These are phyloP conservation scores for Plasmodium vinckei DNA, from an alignment of 169 alveolate species.

Conservation along the genomic window DNA sequence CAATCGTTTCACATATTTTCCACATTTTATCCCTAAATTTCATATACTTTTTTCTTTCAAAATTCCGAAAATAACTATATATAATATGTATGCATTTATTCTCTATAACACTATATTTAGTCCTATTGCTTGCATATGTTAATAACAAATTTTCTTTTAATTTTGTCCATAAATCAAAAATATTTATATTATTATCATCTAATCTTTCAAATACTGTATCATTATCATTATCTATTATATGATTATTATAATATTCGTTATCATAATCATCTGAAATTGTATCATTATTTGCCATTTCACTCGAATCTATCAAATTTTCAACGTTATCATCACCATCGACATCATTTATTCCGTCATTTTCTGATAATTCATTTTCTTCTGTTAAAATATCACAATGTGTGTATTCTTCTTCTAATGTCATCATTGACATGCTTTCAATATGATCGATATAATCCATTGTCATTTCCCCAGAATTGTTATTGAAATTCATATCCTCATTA, in stretches of 20 bases:
- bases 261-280: too few relatives aligned
- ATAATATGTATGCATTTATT: neutral
- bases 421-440: neutral
- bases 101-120: neutral
- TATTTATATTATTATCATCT: neutral
- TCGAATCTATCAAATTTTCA: neutral
- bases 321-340: neutral
- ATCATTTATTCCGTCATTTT: neutral
- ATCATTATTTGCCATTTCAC: neutral
- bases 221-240: neutral
- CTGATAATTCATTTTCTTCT: neutral
- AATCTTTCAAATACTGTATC: neutral
- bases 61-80: neutral
- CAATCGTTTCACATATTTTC: neutral
- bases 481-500: too few relatives aligned
- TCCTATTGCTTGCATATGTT: neutral
- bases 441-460: neutral
- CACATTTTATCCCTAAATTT: neutral
- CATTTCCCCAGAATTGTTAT: neutral
- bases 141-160: neutral
- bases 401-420: neutral
- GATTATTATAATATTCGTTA: neutral
- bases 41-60: slow-evolving; percentile 6
- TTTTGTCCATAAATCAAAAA: neutral
- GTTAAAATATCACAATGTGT: slow-evolving; percentile 5